Conservation (phyloP, 2,329 filamentous ascomycete genomes). For the Monosporascus sp. region DNA sequence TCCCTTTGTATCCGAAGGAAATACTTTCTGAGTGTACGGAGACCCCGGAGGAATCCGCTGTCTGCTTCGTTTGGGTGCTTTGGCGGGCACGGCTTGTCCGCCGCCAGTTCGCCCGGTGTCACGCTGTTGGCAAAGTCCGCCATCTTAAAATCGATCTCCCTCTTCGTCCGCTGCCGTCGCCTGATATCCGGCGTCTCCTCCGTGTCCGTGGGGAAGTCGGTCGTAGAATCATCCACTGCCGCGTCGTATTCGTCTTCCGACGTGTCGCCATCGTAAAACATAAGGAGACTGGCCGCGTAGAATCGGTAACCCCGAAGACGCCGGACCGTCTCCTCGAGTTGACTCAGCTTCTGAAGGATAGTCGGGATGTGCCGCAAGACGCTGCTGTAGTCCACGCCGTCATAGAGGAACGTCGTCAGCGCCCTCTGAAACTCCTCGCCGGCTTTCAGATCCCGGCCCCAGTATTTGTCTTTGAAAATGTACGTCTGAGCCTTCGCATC, state of each 20-base stretch:
- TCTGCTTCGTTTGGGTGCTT: slow-evolving; percentile 76
- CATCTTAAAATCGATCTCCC: slow-evolving; percentile 86
- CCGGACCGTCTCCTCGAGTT: slow-evolving; percentile 77
- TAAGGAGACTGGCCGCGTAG: slow-evolving; percentile 89
- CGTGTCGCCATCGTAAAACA: slow-evolving; percentile 89
- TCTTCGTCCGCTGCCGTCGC: slow-evolving; percentile 42
- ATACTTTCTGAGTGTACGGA: slow-evolving; percentile 73
- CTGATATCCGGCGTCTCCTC: slow-evolving; percentile 40
- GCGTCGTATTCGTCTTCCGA: slow-evolving; percentile 48
- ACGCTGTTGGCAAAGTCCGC: slow-evolving; percentile 98
- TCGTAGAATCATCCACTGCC: slow-evolving; percentile 50
- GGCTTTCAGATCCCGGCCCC: slow-evolving; percentile 79
- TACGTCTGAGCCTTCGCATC: slow-evolving; percentile 78
- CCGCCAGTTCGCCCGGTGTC: slow-evolving; percentile 71
- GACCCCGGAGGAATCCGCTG: slow-evolving; percentile 79
- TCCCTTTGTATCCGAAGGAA: slow-evolving; percentile 85
- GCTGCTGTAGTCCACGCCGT: slow-evolving; percentile 75
- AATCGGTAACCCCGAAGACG: slow-evolving; percentile 82
- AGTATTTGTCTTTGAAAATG: slow-evolving; percentile 98
- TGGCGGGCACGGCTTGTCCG: slow-evolving; percentile 68
- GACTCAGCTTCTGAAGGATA: slow-evolving; percentile 76
- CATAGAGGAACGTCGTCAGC: slow-evolving; percentile 83
- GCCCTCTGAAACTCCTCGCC: slow-evolving; percentile 86
- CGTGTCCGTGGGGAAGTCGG: slow-evolving; percentile 52
- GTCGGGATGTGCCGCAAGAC: slow-evolving; percentile 82